Base-by-base conservation (phyloP, 2,329 filamentous ascomycete genomes). In the Aspergillus pseudotamarii region DNA sequence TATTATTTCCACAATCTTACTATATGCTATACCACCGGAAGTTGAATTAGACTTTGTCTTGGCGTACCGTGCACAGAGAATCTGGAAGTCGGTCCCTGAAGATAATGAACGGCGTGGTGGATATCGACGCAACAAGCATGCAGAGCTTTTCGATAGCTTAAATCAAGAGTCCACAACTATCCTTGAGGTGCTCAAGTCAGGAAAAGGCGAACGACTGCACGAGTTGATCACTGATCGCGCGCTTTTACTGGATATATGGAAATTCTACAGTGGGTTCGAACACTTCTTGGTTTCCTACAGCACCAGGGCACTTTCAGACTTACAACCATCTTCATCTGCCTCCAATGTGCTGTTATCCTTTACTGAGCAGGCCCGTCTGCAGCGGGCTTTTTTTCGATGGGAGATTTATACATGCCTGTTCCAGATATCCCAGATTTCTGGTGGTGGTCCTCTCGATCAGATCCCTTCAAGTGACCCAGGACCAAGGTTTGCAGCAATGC, bases 141-240 rank as follows among this genome's bases (percentile, higher is more conserved):
- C 2, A 11, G 19, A n/a, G 19, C 9, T 45, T 23, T 45, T 12
- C 1, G 19, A 23, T 23, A 45, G 43, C 8, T 12, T 45, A 0
- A 23, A 45, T 23, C 36, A 41, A 19, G 43, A 45, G 2, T 45
- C 4, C 14, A 45, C 11, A 12, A 10, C 43, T 12, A 45, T 45
- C 4, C 43, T 45, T 45, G 43, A n/a, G n/a, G n/a, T n/a, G n/a
- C n/a, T n/a, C 23, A 12, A 6, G 14, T 5, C 10, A 23, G 14
- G 21, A 1, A 23, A 23, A 11, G n/a, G 1, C 0, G 43, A 11
- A 2, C 43, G 12, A 3, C n/a, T 23, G 0, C 1, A 45, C 9
- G n/a, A 45, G 14, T 23, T 45, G 4, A 1, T 23, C 10, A 6
- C 43, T 1, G n/a, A 45, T 45, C 43, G 43, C 6, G 21, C 9